These are phyloP conservation scores for Epipyxis sp. DNA, from an alignment of 108 stramenopile genomes.

Conservation along the genomic window DNA sequence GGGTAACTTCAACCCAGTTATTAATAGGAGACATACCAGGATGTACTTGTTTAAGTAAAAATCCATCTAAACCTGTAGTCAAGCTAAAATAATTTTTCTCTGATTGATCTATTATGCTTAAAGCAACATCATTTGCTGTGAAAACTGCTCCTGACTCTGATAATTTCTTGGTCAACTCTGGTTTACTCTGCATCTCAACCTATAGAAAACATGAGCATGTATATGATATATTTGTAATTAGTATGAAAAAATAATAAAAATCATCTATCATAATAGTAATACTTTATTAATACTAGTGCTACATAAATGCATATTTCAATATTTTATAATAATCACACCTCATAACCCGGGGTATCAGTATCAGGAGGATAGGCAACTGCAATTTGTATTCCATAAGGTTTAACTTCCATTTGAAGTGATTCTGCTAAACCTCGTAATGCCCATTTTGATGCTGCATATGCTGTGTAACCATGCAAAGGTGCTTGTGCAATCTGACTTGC, in stretches of 20 bases:
- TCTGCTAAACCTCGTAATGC: slow-evolving; percentile 50
- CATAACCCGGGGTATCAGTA: slow-evolving; percentile 93
- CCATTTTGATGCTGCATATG: slow-evolving; percentile 47
- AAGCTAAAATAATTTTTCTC: not conserved
- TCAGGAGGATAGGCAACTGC: slow-evolving; percentile 87
- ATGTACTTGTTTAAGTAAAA: slow-evolving; percentile 16
- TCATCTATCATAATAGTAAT: too few relatives aligned
- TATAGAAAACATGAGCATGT: too few relatives aligned
- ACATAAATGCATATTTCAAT: too few relatives aligned
- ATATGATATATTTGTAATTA: too few relatives aligned
- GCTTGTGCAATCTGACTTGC: slow-evolving; percentile 39
- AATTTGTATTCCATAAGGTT: slow-evolving; percentile 51
- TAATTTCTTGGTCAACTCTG: not conserved
- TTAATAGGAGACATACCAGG: slow-evolving; percentile 25
- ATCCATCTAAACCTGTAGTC: not conserved
- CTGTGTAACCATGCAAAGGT: slow-evolving; percentile 41
- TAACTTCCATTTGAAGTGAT: slow-evolving; percentile 49
- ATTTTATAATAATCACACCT: too few relatives aligned
- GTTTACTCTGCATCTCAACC: slow-evolving; percentile 34
- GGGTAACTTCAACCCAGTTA: not conserved
- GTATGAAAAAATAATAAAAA: too few relatives aligned
- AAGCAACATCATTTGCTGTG: not conserved
- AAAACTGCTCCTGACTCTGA: not conserved
- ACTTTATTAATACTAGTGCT: too few relatives aligned
- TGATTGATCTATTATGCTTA: not conserved